Base-by-base conservation (phyloP, 345 rosid genomes). In the Linum lewisii region DNA sequence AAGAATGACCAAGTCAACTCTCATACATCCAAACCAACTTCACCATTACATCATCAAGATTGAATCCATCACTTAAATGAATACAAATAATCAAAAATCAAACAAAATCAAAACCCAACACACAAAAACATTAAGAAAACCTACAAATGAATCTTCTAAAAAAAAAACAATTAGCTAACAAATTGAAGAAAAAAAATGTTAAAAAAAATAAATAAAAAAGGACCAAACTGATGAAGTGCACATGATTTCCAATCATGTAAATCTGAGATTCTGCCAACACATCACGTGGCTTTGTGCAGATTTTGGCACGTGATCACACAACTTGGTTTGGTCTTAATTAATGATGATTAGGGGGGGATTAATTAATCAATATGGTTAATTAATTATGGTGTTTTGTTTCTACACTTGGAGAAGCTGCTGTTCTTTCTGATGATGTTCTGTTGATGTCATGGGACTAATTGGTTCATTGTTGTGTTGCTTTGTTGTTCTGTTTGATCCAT, bases 241-340 rank as follows among this genome's bases (percentile, higher is more conserved):
- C 16, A 42, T 42, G 47, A 11, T 42, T 42, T 61, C 67, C 78
- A 73, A 78, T 79, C 73, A 81, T 79, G 75, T 66, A 61, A 60
- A 29, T 66, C 64, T 50, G 57, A 61, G 70, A 42, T 63, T 25
- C 24, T 68, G 49, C 26, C 45, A 58, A 79, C 83, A 80, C 36
- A 65, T 73, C 90, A 79, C 83, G 86, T 81, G 86, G 78, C n/a
- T n/a, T 70, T 53, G 60, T 78, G 72, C 77, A 75, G 71, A 50
- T 58, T 66, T 44, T 61, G 68, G 34, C 34, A 29, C 34, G 7
- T 29, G 34, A 29, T n/a, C n/a, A n/a, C n/a, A n/a, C n/a, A n/a
- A n/a, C n/a, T n/a, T n/a, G n/a, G n/a, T n/a, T n/a, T n/a, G n/a
- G n/a, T n/a, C n/a, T n/a, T n/a, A n/a, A n/a, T n/a, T n/a, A n/a